phyloP scores from a whole-genome alignment of 2,329 filamentous ascomycete genomes.

The Celoporthe dispersa region DNA sequence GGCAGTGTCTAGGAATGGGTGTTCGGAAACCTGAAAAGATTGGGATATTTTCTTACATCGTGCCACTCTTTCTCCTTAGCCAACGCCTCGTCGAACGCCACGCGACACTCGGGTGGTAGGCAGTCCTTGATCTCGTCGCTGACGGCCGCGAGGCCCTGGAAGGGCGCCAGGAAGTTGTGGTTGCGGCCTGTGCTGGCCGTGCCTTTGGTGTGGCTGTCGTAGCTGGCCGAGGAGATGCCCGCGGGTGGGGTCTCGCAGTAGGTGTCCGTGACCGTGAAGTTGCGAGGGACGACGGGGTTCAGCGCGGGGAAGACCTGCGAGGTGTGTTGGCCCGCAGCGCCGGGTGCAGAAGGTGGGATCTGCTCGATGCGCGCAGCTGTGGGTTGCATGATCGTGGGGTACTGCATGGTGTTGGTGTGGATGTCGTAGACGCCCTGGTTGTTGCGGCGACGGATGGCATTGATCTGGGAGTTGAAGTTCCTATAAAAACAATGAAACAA shows the following conservation, averaged over 20 bases:
- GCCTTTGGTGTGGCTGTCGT: constrained; percentile 45
- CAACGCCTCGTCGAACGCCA: constrained; percentile 71
- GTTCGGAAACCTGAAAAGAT: not conserved
- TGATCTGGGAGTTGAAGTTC: constrained; percentile 80
- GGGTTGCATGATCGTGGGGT: constrained; percentile 85
- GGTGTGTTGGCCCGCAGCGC: constrained; percentile 34
- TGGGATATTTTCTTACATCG: constrained; percentile 34
- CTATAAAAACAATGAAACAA: constrained; percentile 48
- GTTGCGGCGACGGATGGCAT: constrained; percentile 69
- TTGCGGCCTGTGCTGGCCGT: constrained; percentile 41
- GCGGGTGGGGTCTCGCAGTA: constrained; percentile 56
- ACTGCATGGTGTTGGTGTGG: constrained; percentile 91
- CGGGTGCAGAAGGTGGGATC: constrained; percentile 53
- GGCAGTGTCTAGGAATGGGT: not conserved
- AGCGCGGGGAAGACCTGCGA: constrained; percentile 51
- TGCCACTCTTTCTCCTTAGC: constrained; percentile 73
- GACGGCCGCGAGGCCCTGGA: constrained; percentile 66
- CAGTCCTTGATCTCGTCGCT: constrained; percentile 68
- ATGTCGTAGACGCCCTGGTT: constrained; percentile 84
- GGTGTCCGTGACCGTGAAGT: constrained; percentile 61
- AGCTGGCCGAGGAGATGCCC: constrained; percentile 51
- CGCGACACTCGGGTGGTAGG: constrained; percentile 71
- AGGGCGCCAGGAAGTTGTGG: constrained; percentile 54
- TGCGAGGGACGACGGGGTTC: constrained; percentile 54
- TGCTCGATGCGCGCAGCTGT: constrained; percentile 84